Base-by-base conservation (phyloP, 2,329 filamentous ascomycete genomes). In the Arthrinium puccinioides region DNA sequence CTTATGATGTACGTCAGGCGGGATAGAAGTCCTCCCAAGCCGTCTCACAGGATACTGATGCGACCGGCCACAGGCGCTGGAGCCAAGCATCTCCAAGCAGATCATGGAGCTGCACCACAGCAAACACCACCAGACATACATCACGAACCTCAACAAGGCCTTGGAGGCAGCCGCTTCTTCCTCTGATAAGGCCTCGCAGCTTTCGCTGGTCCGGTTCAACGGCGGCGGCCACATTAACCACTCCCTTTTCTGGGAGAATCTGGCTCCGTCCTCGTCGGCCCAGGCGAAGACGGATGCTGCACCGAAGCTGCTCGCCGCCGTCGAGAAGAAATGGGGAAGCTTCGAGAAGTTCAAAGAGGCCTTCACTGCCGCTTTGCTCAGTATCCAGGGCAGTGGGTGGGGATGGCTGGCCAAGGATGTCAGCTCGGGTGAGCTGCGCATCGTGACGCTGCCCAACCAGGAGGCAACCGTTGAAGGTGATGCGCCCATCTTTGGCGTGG, bases 191-290 rank as follows among this genome's bases (percentile, higher is more conserved):
- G 65, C 75, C 5, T 63, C 70, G 4, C 80, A 87, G 48, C 74
- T 87, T 39, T 64, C 74, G 14, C 75, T 75, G 44, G 79, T 94
- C 66, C 84, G 83, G 53, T 95, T 94, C 74, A 87, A 94, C 59
- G 88, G 84, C 33, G 89, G 89, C 29, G 89, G 89, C 6, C 88
- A 95, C 69, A 82, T 94, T 64, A 96, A 96, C 68, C 89, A 95
- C 70, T 81, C 79, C 1, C 77, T 95, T 24, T 95, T 95, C 72
- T 96, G 88, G 88, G 79, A 85, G 64, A 89, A 87, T 60, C 72
- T 94, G 14, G 63, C 76, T 0, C 84, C 84, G 0, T 62, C 77
- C 0, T 67, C 63, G 14, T 78, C 72, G 3, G 46, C 69, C 0
- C 75, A 80, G 7, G 72, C 84, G 2, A 66, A 75, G 32, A 59